Evolutionary conservation across 1,284 basidiomycete genomes (phyloP).

Genomic region (Cryptococcus floricola): DNA sequence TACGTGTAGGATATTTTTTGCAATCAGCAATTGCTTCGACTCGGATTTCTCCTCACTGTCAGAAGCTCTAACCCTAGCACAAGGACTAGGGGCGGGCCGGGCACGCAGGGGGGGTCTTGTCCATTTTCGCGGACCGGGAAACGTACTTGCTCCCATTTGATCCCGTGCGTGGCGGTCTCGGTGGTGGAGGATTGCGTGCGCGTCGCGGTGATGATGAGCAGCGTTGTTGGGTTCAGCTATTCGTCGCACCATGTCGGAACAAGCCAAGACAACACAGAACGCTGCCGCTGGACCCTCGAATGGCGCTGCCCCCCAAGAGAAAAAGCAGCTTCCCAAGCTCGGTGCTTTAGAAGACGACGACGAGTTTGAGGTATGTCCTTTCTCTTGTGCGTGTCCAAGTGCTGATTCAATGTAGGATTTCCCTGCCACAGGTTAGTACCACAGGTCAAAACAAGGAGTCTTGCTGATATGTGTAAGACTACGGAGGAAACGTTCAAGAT

Average conservation of each 20-base stretch:
- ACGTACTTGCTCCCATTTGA: neutral
- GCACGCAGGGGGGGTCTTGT: neutral
- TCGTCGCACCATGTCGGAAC: slow-evolving; percentile 10
- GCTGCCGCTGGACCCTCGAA: slow-evolving; percentile 13
- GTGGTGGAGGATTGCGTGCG: neutral
- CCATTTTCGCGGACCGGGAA: slow-evolving; percentile 2
- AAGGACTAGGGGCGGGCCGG: slow-evolving; percentile 20
- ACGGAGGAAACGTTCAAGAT: slow-evolving; percentile 35
- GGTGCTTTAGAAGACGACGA: slow-evolving; percentile 52
- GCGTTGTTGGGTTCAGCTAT: neutral
- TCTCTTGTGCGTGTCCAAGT: neutral
- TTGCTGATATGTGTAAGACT: slow-evolving; percentile 3
- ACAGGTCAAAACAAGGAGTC: neutral
- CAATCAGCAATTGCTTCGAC: slow-evolving; percentile 37
- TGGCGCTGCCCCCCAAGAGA: slow-evolving; percentile 18
- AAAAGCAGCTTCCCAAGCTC: slow-evolving; percentile 47
- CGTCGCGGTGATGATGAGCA: neutral
- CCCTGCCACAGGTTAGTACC: slow-evolving; percentile 35
- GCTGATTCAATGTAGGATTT: slow-evolving; percentile 34
- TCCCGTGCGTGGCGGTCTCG: neutral
- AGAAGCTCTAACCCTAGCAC: slow-evolving; percentile 39
- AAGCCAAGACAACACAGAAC: slow-evolving; percentile 9
- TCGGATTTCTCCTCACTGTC: slow-evolving; percentile 40
- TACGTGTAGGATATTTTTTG: slow-evolving; percentile 34
- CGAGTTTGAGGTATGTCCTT: slow-evolving; percentile 47